A percentile compares a stretch with the other conserved stretches of the same genome.
These are phyloP conservation scores for Colletotrichum musicola DNA, from an alignment of 2,329 filamentous ascomycete genomes.

Conservation along the genomic window DNA sequence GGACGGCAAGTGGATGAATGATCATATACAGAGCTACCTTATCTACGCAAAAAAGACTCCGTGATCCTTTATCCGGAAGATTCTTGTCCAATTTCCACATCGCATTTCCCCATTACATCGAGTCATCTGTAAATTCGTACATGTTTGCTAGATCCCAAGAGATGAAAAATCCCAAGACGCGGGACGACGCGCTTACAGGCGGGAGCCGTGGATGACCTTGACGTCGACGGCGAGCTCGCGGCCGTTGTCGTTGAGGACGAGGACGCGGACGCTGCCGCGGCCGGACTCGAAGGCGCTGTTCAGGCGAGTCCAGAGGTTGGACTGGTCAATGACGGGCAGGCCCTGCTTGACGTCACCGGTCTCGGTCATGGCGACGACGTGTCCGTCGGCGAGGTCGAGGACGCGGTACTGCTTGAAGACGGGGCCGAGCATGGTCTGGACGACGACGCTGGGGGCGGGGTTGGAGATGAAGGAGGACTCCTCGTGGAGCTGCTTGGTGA, in stretches of 20 bases:
- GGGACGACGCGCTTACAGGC: conserved; percentile 62
- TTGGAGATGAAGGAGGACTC: conserved; percentile 98
- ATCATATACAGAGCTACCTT: conserved; percentile 58
- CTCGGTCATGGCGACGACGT: conserved; percentile 98
- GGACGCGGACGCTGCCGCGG: conserved; percentile 91
- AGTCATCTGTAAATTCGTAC: conserved; percentile 39
- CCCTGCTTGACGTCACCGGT: conserved; percentile 98
- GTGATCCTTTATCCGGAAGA: conserved; percentile 38
- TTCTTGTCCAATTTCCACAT: conserved; percentile 41
- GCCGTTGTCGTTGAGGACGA: conserved; percentile 94
- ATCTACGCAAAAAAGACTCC: conserved; percentile 52
- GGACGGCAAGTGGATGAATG: conserved; percentile 47
- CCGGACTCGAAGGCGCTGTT: conserved; percentile 88
- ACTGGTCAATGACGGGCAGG: conserved; percentile 94
- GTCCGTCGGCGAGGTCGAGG: conserved; percentile 90
- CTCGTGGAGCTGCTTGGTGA: conserved; percentile 99
- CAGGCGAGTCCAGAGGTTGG: conserved; percentile 85
- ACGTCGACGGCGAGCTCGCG: conserved; percentile 98
- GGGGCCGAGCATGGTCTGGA: conserved; percentile 99
- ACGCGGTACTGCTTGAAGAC: conserved; percentile 99
- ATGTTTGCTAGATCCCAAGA: conserved; percentile 42
- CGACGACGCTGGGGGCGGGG: conserved; percentile 94
- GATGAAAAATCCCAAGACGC: conserved; percentile 42
- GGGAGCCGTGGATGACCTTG: conserved; percentile 93
- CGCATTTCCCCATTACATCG: conserved; percentile 41